Evolutionary conservation across 345 rosid genomes (phyloP), one percentile per base, ranked within the genome.

Genomic region (Citrus medica): DNA sequence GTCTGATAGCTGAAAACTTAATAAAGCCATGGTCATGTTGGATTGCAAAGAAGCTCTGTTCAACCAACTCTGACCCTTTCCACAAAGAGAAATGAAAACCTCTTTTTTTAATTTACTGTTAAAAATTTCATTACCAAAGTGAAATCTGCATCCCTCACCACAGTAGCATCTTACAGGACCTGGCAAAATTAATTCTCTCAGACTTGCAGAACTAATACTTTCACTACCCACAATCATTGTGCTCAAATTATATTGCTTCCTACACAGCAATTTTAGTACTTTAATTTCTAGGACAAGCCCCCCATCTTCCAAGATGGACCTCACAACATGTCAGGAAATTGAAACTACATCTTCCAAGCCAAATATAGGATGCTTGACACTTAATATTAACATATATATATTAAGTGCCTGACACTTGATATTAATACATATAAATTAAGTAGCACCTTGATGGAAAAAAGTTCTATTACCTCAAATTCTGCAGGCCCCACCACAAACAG

Each of bases 401-500:
- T 46, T 46, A 46, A 13, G 1, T 55, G 32, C 64, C 21, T 32
- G 27, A 56, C 40, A 56, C 13, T 72, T 30, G 7, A 28, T 63
- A 27, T 14, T 63, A 63, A 7, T 27, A 7, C 17, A 16, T 27
- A 67, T 21, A 59, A 40, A 67, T 67, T 74, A 51, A 68, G 56
- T 66, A 59, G 35, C 61, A 60, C 28, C 19, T 56, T 10, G 40
- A 72, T 72, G 17, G 35, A 67, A 46, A 59, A 35, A 25, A 51
- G 32, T 48, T 28, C 16, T 61, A 51, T 67, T 74, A 95, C 99
- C 99, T 95, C 79, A 96, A 86, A 85, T 96, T 96, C 86, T 94
- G 98, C 67, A 96, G 92, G n/a, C 99, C 99, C 99, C 98, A 96
- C 99, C 99, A 96, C 72, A 94, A 87, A 82, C 97, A 96, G 76